Conservation (phyloP, 495 filamentous ascomycete species). For the Talaromyces adpressus region DNA sequence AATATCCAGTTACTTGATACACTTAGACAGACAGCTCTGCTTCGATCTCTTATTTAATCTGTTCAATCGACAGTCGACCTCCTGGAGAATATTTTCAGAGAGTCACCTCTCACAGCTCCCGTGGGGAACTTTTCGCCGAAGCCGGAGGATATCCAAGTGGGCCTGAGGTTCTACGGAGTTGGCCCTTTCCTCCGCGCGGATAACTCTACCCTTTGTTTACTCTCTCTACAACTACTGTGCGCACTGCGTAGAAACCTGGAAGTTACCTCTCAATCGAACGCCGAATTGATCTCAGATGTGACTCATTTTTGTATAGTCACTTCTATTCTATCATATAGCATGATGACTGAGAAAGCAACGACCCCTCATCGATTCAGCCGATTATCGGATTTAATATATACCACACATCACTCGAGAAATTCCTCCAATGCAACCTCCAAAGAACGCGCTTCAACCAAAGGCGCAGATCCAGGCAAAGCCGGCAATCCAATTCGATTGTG, state of each 20-base stretch:
- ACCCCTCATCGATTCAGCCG: background rate
- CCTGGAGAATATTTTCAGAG: background rate
- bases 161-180: background rate
- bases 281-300: background rate
- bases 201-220: too few species aligned
- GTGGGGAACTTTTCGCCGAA: background rate
- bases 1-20: background rate
- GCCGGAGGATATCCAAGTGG: background rate
- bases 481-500: slow-evolving; percentile 23
- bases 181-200: background rate
- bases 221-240: background rate
- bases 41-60: background rate
- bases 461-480: slow-evolving; percentile 11
- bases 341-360: too few species aligned
- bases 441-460: slow-evolving; percentile 9
- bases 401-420: background rate
- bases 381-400: background rate
- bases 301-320: background rate
- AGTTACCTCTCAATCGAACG: too few species aligned
- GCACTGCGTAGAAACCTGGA: too few species aligned
- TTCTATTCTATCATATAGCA: too few species aligned
- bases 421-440: background rate
- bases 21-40: background rate
- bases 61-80: background rate
- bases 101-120: background rate